Percentiles rank a stretch among this genome's conserved stretches.
These are phyloP conservation scores for Debaryomycetaceae sp. DNA, from an alignment of 1,139 yeast genomes.

Conservation along the genomic window DNA sequence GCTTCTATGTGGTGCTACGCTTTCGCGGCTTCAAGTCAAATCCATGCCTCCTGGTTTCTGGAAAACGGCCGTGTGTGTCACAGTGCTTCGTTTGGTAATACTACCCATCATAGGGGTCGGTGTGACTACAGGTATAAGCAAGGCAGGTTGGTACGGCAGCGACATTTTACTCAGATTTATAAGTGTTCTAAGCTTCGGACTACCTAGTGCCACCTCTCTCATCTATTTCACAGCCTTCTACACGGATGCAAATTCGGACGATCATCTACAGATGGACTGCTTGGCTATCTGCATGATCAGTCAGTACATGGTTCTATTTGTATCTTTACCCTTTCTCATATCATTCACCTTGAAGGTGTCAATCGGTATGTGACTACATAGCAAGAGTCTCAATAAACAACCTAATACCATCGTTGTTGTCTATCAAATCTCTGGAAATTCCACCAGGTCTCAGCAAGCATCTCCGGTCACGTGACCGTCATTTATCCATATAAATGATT, in stretches of 20 bases:
- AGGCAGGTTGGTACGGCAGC: slow-evolving; percentile 47
- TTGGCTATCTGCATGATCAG: slow-evolving; percentile 68
- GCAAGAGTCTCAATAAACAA: no score
- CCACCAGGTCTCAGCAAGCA: no score
- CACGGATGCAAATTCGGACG: slow-evolving; percentile 59
- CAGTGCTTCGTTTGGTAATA: slow-evolving; percentile 30
- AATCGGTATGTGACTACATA: slow-evolving; percentile 18
- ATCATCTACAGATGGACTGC: slow-evolving; percentile 77
- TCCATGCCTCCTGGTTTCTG: slow-evolving; percentile 68
- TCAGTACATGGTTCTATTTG: slow-evolving; percentile 59
- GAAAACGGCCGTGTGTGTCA: slow-evolving; percentile 48
- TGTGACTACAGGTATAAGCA: slow-evolving; percentile 37
- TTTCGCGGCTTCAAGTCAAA: slow-evolving; percentile 64
- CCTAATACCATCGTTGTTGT: no score
- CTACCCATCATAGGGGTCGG: slow-evolving; percentile 48
- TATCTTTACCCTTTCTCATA: slow-evolving; percentile 66
- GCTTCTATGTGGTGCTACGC: slow-evolving; percentile 77
- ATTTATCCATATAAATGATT: no score
- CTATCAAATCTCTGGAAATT: no score
- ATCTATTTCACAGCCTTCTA: slow-evolving; percentile 83
- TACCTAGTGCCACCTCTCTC: slow-evolving; percentile 84
- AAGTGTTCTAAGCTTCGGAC: slow-evolving; percentile 69
- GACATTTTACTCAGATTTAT: slow-evolving; percentile 59
- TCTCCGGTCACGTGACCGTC: no score
- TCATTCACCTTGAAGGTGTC: slow-evolving; percentile 51